Percentiles rank a stretch among this genome's conserved stretches.
phyloP scores from a whole-genome alignment of 345 rosid genomes.

The Mallotus nudiflorus region DNA sequence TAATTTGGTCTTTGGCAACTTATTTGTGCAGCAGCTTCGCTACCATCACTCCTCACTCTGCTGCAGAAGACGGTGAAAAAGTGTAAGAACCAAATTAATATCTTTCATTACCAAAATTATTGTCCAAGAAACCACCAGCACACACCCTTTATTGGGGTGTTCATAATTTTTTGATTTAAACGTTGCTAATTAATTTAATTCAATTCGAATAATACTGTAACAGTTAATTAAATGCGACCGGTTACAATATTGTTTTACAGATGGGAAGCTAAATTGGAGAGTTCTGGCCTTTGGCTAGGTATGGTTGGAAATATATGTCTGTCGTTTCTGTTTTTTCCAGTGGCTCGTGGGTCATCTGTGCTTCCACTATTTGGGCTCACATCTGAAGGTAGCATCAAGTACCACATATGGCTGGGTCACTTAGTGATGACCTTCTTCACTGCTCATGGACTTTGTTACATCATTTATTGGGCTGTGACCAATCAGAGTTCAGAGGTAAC shows the following conservation, averaged over 20 bases:
- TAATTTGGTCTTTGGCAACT: conserved; percentile 57
- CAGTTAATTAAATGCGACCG: too few species aligned
- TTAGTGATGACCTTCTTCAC: conserved; percentile 60
- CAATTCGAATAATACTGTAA: too few species aligned
- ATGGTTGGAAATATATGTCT: conserved; percentile 64
- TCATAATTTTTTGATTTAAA: neutral
- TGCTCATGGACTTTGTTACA: conserved; percentile 59
- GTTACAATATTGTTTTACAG: too few species aligned
- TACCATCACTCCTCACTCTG: conserved; percentile 38
- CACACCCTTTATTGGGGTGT: too few species aligned
- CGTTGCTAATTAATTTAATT: too few species aligned
- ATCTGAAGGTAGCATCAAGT: conserved; percentile 84
- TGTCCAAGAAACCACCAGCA: too few species aligned
- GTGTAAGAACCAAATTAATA: conserved; percentile 38
- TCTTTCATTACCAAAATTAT: too few species aligned
- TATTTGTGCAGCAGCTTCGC: conserved; percentile 47
- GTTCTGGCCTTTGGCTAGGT: conserved; percentile 41
- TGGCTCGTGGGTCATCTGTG: conserved; percentile 78
- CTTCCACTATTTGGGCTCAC: conserved; percentile 64
- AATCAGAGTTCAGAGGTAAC: conserved; percentile 49
- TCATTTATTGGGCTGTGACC: conserved; percentile 43
- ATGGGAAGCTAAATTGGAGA: conserved; percentile 55
- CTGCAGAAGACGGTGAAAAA: conserved; percentile 35
- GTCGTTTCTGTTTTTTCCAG: conserved; percentile 72
- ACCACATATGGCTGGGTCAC: conserved; percentile 91